Evolutionary conservation across 306 rosid genomes (phyloP), one percentile per base, ranked within the genome.

Genomic region (Malus orientalis): DNA sequence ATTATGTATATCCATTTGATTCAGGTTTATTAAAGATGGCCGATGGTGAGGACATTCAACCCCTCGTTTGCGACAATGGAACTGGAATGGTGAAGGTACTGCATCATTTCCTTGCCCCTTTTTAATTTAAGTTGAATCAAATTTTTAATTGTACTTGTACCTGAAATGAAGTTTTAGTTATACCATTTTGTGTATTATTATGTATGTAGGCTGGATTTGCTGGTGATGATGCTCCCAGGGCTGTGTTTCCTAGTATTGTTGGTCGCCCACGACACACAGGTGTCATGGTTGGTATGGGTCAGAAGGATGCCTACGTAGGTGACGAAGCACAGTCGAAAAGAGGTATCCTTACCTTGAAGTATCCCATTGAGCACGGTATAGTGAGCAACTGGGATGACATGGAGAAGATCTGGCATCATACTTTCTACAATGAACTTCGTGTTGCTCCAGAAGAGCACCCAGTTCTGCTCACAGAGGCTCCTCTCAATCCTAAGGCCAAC

Each of bases 391-490:
- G 98, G 98, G 98, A 93, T 86, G 98, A 93, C 86, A 93, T 93
- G 98, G 98, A 93, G 75, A 93, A 93, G 92, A 93, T 93, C 77
- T 93, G 98, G 98, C 98, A 93, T 91, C 98, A 93, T 80, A 93
- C 98, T 67, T 93, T 93, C 87, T 93, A 93, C 90, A 93, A 93
- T 72, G 98, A 93, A 77, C 89, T 93, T 72, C 98, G 98, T 81
- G 98, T 93, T 80, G 98, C 98, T 67, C 98, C 98, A 14, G 98
- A 93, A 81, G 98, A 93, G 87, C 98, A 93, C 84, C 98, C 98
- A 49, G 98, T 93, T 78, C 97, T 93, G 80, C 93, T 93, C 44
- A 93, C 98, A 5, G 98, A 93, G 87, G 98, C 98, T 76, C 98
- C 98, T 78, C 90, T 93, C 81, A 93, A 93, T 81, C 98, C 98